Percentiles rank a stretch among this genome's conserved stretches.
phyloP scores from a whole-genome alignment of 176 grass and related monocot species.

The Rhynchospora tenuis region DNA sequence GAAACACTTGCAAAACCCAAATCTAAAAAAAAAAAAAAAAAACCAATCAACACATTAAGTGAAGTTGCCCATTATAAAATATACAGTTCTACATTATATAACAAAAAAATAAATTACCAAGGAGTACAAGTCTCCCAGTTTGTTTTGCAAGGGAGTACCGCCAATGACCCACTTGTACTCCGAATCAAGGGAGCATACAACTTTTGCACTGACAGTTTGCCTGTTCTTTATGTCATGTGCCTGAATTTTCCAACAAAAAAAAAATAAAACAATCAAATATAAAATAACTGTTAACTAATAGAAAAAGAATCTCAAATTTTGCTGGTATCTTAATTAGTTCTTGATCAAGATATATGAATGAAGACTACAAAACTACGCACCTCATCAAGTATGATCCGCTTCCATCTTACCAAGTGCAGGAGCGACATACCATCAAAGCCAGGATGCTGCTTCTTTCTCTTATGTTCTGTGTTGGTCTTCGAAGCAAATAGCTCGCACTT shows the following conservation, averaged over 20 bases:
- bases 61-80: too few species aligned
- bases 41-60: too few species aligned
- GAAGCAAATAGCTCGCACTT: too few species aligned
- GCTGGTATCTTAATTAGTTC: too few species aligned
- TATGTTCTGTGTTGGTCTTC: too few species aligned
- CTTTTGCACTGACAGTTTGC: slow-evolving; percentile 47
- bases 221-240: slow-evolving; percentile 61
- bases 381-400: slow-evolving; percentile 85
- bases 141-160: slow-evolving; percentile 70
- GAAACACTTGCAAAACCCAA: slow-evolving; percentile 79
- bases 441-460: not conserved
- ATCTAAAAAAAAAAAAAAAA: slow-evolving; percentile 50
- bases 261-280: not conserved
- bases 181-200: slow-evolving; percentile 66
- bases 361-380: slow-evolving; percentile 7
- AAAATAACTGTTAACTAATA: too few species aligned
- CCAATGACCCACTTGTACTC: slow-evolving; percentile 80
- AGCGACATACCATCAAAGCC: slow-evolving; percentile 19
- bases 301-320: too few species aligned
- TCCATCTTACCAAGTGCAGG: slow-evolving; percentile 63
- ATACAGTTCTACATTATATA: too few species aligned
- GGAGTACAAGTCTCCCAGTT: slow-evolving; percentile 68
- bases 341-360: too few species aligned
- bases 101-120: slow-evolving; percentile 41
- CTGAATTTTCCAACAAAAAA: slow-evolving; percentile 37